A percentile compares a stretch with the other conserved stretches of the same genome.
phyloP scores from a whole-genome alignment of 2,329 filamentous ascomycete genomes.

The Periconia macrospinosa region DNA sequence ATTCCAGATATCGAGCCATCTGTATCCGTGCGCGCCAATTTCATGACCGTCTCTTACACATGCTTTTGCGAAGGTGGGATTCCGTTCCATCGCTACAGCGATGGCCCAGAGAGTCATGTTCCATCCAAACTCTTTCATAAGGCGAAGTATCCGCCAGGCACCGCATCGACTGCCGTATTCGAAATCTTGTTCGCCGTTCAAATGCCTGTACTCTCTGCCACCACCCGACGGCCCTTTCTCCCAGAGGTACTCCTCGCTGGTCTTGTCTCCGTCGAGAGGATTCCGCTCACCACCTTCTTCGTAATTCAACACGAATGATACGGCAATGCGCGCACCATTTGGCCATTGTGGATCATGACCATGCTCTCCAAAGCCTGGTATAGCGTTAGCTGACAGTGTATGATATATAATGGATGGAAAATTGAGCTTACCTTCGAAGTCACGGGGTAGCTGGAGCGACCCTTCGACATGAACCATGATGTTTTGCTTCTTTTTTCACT shows the following conservation, averaged over 20 bases:
- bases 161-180: slow-evolving; percentile 52
- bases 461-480: slow-evolving; percentile 37
- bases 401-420: neutral
- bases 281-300: slow-evolving; percentile 23
- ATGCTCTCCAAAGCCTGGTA: slow-evolving; percentile 23
- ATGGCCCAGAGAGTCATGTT: slow-evolving; percentile 55
- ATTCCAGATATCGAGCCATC: slow-evolving; percentile 56
- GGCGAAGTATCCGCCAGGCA: slow-evolving; percentile 51
- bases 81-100: slow-evolving; percentile 50
- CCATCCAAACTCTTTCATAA: slow-evolving; percentile 52
- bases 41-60: slow-evolving; percentile 54
- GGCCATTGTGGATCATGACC: slow-evolving; percentile 38
- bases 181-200: slow-evolving; percentile 54
- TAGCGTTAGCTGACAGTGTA: neutral
- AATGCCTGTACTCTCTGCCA: slow-evolving; percentile 34
- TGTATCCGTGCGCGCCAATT: slow-evolving; percentile 49
- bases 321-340: slow-evolving; percentile 34
- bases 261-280: slow-evolving; percentile 15
- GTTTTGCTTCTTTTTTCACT: neutral
- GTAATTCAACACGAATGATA: slow-evolving; percentile 29
- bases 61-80: slow-evolving; percentile 49
- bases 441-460: slow-evolving; percentile 39
- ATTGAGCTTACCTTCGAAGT: slow-evolving; percentile 34
- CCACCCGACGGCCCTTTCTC: slow-evolving; percentile 33
- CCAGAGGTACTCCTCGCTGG: slow-evolving; percentile 39